Conservation (phyloP, 1,139 yeast genomes). For the Kurtzmaniella quercitrusa region DNA sequence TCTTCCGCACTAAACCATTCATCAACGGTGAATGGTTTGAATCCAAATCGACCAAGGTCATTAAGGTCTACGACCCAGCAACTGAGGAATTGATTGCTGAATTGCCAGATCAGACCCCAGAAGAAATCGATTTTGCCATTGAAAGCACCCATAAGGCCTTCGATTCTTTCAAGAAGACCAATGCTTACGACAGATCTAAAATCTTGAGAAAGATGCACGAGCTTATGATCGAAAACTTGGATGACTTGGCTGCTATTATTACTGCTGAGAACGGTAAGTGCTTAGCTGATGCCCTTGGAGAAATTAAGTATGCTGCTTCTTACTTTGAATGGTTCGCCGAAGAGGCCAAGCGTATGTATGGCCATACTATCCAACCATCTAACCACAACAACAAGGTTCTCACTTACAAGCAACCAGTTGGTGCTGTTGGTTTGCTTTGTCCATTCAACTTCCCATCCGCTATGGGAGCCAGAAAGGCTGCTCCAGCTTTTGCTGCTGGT, state of each 20-base stretch:
- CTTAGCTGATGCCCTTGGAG: slow-evolving; percentile 38
- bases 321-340: slow-evolving; percentile 46
- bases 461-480: slow-evolving; percentile 47
- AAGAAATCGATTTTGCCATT: slow-evolving; percentile 58
- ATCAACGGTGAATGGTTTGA: slow-evolving; percentile 71
- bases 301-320: slow-evolving; percentile 40
- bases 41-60: slow-evolving; percentile 48
- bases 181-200: slow-evolving; percentile 62
- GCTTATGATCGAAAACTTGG: slow-evolving; percentile 37
- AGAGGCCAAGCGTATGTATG: slow-evolving; percentile 40
- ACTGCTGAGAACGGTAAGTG: slow-evolving; percentile 46
- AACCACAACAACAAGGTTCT: slow-evolving; percentile 36
- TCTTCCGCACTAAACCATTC: slow-evolving; percentile 55
- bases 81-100: slow-evolving; percentile 53
- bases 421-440: slow-evolving; percentile 45
- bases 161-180: slow-evolving; percentile 50
- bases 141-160: slow-evolving; percentile 60
- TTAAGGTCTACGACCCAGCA: slow-evolving; percentile 76
- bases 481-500: slow-evolving; percentile 48
- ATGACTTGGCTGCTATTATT: slow-evolving; percentile 39
- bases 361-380: slow-evolving; percentile 39
- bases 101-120: slow-evolving; percentile 54
- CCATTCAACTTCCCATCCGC: slow-evolving; percentile 49
- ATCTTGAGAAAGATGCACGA: slow-evolving; percentile 57
- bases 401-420: slow-evolving; percentile 44